These are phyloP conservation scores for Paramecium bursaria DNA, from an alignment of 73 alveolate genomes.

Conservation along the genomic window DNA sequence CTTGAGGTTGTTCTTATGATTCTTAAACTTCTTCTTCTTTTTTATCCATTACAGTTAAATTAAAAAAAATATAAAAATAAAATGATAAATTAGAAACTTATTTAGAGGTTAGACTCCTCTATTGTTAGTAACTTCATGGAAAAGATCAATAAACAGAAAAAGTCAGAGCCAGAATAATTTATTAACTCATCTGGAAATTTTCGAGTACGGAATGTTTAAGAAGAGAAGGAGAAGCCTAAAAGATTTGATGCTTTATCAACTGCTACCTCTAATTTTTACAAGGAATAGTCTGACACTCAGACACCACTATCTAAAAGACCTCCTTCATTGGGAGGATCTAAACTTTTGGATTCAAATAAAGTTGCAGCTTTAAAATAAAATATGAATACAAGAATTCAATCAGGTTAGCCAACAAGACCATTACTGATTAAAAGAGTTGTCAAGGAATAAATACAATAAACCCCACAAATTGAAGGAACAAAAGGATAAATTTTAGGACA, in stretches of 20 bases:
- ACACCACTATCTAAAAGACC: constrained; percentile 11
- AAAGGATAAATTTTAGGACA: constrained; percentile 25
- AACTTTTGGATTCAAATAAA: constrained; percentile 42
- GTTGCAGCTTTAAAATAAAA: background rate
- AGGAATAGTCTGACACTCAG: background rate
- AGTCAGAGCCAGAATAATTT: constrained; percentile 48
- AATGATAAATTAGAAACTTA: too few species aligned
- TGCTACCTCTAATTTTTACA: constrained; percentile 53
- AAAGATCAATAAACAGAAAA: too few species aligned
- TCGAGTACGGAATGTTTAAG: constrained; percentile 33
- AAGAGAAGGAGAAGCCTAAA: background rate
- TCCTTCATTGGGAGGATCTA: constrained; percentile 9
- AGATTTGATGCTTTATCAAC: constrained; percentile 53
- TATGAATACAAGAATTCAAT: constrained; percentile 17
- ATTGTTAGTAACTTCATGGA: too few species aligned
- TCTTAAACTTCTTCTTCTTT: too few species aligned
- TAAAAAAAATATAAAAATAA: too few species aligned
- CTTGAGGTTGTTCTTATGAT: too few species aligned
- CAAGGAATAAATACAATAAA: background rate
- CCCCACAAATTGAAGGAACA: background rate
- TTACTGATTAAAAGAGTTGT: constrained; percentile 24
- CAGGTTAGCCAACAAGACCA: constrained; percentile 57
- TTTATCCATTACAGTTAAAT: too few species aligned
- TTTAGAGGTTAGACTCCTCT: too few species aligned
- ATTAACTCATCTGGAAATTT: constrained; percentile 15